These are phyloP conservation scores for Simplicillium sp. DNA, from an alignment of 2,329 filamentous ascomycete species.

Conservation along the genomic window DNA sequence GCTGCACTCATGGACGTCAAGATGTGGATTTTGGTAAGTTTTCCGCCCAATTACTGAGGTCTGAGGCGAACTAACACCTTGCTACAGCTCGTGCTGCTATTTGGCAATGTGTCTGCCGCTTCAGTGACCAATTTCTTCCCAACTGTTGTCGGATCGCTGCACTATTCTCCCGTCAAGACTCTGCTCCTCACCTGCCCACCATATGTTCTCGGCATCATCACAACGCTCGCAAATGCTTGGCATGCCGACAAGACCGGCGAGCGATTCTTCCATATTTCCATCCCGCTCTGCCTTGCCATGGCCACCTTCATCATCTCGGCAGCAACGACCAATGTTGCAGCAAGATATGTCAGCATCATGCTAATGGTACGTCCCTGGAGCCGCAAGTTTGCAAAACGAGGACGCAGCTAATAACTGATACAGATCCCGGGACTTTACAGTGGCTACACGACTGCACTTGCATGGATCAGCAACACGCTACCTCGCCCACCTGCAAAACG, in stretches of 20 bases:
- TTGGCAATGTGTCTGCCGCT: constrained; percentile 44
- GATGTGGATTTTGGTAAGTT: constrained; percentile 43
- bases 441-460: constrained; percentile 57
- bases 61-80: background rate
- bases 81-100: constrained; percentile 39
- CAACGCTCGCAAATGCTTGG: constrained; percentile 21
- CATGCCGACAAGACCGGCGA: constrained; percentile 27
- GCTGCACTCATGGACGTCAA: constrained; percentile 47
- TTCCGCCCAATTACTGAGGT: background rate
- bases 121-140: constrained; percentile 46
- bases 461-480: constrained; percentile 70
- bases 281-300: constrained; percentile 12
- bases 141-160: constrained; percentile 17
- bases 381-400: background rate
- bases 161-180: constrained; percentile 11
- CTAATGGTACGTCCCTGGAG: constrained; percentile 41
- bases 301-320: constrained; percentile 14
- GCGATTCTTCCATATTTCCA: constrained; percentile 25
- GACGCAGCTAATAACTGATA: constrained; percentile 1
- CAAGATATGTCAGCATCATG: constrained; percentile 50
- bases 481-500: constrained; percentile 69
- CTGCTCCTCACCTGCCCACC: constrained; percentile 20
- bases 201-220: constrained; percentile 15
- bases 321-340: constrained; percentile 8
- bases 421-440: constrained; percentile 50